Conservation (phyloP, 768 basidiomycete species). For the Trametes gibbosa region DNA sequence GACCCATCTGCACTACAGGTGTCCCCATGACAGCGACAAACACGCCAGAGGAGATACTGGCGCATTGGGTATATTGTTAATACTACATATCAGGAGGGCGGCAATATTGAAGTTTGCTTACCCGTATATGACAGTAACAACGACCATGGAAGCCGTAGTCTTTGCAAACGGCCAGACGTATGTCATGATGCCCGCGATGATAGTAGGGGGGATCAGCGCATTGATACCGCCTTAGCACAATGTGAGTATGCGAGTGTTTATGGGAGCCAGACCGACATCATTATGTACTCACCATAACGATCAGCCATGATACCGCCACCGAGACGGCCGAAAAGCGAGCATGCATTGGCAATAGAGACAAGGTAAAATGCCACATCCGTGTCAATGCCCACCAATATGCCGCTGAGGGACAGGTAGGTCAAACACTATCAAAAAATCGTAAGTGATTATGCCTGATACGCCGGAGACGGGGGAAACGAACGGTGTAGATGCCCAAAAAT, state of each 20-base stretch:
- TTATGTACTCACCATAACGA: conserved; percentile 39
- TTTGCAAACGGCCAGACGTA: conserved; percentile 68
- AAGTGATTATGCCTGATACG: not conserved
- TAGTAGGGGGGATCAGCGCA: conserved; percentile 60
- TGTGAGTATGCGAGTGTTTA: not conserved
- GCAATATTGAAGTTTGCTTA: conserved; percentile 26
- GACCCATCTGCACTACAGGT: conserved; percentile 62
- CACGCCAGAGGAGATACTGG: conserved; percentile 59
- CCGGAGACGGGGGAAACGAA: conserved; percentile 21
- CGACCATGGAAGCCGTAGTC: conserved; percentile 45
- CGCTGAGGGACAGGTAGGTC: conserved; percentile 63
- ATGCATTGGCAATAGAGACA: conserved; percentile 63
- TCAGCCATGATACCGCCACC: conserved; percentile 53
- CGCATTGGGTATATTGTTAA: too few species aligned
- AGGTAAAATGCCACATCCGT: conserved; percentile 57
- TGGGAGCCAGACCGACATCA: not conserved
- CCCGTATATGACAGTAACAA: conserved; percentile 62
- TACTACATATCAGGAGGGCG: not conserved
- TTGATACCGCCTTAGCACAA: conserved; percentile 54
- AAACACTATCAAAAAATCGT: conserved; percentile 40
- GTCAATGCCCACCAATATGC: conserved; percentile 45
- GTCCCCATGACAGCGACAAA: conserved; percentile 54
- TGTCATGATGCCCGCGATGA: conserved; percentile 53
- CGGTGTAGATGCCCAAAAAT: conserved; percentile 70
- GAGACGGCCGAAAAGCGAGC: conserved; percentile 60